Percentiles rank a stretch among this genome's conserved stretches.
phyloP scores from a whole-genome alignment of 2,329 filamentous ascomycete genomes.

The Teratosphaeria viscida region DNA sequence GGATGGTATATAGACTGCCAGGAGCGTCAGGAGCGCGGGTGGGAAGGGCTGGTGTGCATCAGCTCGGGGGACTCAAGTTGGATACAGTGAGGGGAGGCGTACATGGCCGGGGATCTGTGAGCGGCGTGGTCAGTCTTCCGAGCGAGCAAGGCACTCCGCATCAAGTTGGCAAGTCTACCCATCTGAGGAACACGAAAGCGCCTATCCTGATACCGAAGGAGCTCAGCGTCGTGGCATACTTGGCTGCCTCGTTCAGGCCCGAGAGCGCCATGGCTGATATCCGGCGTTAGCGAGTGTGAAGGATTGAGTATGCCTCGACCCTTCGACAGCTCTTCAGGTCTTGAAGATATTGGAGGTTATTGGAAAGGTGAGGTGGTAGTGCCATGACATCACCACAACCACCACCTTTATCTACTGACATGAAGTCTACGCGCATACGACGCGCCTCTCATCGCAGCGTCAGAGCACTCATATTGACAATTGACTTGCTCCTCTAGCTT shows the following conservation, averaged over 20 bases:
- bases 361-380: no score
- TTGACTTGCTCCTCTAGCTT: no score
- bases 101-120: constrained; percentile 28
- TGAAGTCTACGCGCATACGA: no score
- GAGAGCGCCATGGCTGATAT: constrained; percentile 1
- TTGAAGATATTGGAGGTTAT: no score
- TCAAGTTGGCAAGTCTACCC: constrained; percentile 20
- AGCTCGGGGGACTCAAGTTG: constrained; percentile 8
- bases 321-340: no score
- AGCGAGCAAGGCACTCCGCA: constrained; percentile 2
- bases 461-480: no score
- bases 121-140: constrained; percentile 5
- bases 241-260: constrained; percentile 4
- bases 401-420: no score
- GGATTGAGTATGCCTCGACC: not conserved
- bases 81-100: constrained; percentile 6
- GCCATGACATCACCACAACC: no score
- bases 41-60: constrained; percentile 20
- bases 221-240: constrained; percentile 4
- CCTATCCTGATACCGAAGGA: constrained; percentile 10
- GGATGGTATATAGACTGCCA: constrained; percentile 37
- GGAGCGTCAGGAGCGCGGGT: constrained; percentile 25
- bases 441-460: no score
- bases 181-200: constrained; percentile 27
- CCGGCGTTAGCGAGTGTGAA: not conserved